Evolutionary conservation across 2,329 filamentous ascomycete species (phyloP), one percentile per base, ranked within the genome.

Genomic region (Fusarium aywerte): DNA sequence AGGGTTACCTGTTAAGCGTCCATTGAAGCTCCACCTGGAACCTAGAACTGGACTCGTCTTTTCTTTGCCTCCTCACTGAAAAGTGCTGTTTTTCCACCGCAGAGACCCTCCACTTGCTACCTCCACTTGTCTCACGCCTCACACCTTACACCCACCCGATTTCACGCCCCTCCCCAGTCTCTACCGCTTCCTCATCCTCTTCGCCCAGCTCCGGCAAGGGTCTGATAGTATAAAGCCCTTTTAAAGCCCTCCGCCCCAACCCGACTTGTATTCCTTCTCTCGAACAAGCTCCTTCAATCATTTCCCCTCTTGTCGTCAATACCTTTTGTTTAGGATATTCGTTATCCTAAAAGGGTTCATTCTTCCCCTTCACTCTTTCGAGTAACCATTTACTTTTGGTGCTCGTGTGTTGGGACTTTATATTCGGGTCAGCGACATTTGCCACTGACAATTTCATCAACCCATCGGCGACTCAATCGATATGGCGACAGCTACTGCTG

Each of bases 401-500:
- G 60, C 65, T 71, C 56, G 58, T 56, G 67, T 69, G 62, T 55
- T 59, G 57, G 57, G 68, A 57, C 36, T 27, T 55, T 31, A 42
- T 35, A 48, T 33, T 36, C 40, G 45, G 64, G 23, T 55, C 51
- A 52, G 65, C 65, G 56, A 65, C 21, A 56, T 44, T 69, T 66
- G 60, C 64, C 45, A 49, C 38, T 59, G 44, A 49, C 49, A 49
- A 51, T 3, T 18, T n/a, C 11, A 23, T 50, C 43, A 51, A 27
- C 23, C 36, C 40, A 43, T 58, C 25, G 57, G 39, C 49, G 61
- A 59, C 29, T 21, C 27, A 49, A 39, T 54, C 58, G 69, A 40
- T 42, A 79, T 77, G 73, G 76, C 82, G 67, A 76, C 81, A 54
- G 79, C 81, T 32, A 74, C 80, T 57, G 72, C 78, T 60, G 76